Evolutionary conservation across 495 filamentous ascomycete species (phyloP), one percentile per base, ranked within the genome.

Genomic region (Glarea lozoyensis): DNA sequence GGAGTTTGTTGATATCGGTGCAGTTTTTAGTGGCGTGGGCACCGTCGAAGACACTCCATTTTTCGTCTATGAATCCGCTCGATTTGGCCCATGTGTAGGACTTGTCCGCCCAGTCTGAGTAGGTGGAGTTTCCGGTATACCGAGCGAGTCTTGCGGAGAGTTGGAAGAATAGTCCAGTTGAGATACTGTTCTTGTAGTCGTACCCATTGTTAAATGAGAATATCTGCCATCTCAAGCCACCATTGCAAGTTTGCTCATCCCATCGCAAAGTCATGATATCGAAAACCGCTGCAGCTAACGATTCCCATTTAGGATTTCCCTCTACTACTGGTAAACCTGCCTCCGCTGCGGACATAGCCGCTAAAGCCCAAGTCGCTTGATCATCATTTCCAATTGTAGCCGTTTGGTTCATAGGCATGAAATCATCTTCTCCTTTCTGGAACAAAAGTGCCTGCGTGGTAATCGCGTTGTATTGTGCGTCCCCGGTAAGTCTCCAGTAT

Each of bases 211-310:
- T 86, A 61, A 84, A 88, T 7, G 74, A 68, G 61, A 77, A 86
- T 45, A 93, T 82, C 63, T 94, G 87, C 88, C 88, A 94, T 43
- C 80, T 70, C 38, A 94, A 62, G 2, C 88, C 88, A 32, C 88
- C 88, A 32, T 70, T 69, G 58, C 88, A 95, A 1, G 67, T 73
- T 1, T 51, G 49, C 12, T 64, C 62, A 45, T 89, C 73, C 86
- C 86, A 93, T n/a, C 84, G 72, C 0, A 58, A 56, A 1, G 69
- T 69, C 43, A 78, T 79, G 85, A 82, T 1, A 57, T 86, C 83
- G 63, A 83, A 86, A 0, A 84, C 81, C 4, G 76, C 81, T 52
- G 88, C 80, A 12, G 82, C 85, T 0, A 89, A 70, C 0, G 78
- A 71, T 6, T 90, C 66, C 86, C 86, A 93, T 42, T 81, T 77